Base-by-base conservation (phyloP, 495 filamentous ascomycete species). In the Hyaloscypha bicolor region DNA sequence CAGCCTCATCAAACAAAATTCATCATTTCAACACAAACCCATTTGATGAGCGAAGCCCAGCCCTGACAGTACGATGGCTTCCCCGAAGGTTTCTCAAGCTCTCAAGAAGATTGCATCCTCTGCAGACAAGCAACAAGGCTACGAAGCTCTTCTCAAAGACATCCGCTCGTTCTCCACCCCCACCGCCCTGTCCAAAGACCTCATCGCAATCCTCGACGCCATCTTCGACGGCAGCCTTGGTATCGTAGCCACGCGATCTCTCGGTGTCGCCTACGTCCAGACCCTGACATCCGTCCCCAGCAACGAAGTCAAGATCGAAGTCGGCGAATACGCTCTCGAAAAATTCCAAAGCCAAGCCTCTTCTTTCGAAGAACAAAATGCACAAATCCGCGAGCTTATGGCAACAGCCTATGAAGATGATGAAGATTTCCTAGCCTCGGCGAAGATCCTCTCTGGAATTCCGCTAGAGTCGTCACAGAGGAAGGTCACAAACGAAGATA, bases 401-500 rank as follows among this genome's bases (percentile, higher is more conserved):
- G 95, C 96, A 5, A 85, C 91, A 61, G 91, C 93, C 30, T 89
- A 95, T 80, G 93, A 97, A 76, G 77, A 76, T 32, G 83, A 91
- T 66, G 93, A 97, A 25, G 92, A 97, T 73, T 94, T 91, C 78
- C 78, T 82, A 6, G 84, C 85, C 14, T 92, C 93, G 0, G 95
- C 95, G 4, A 86, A 88, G 69, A 83, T 85, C 8, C 87, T 99
- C 3, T 82, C 92, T 73, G 90, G 89, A 30, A 96, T 98, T 71
- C 90, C 92, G 37, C 87, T 97, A 21, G 93, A 97, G 74, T 90
- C 86, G 55, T 92, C 91, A 29, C 93, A 97, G 77, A 90, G 93
- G 16, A 87, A 89, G 64, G 89, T 97, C 22, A 83, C 88, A 11
- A 88, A 91, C 76, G 83, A 91, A 63, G 88, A 92, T 62, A 93